Evolutionary conservation across 176 grass and related monocot genomes (phyloP).

Genomic region (Aegilops longissima): DNA sequence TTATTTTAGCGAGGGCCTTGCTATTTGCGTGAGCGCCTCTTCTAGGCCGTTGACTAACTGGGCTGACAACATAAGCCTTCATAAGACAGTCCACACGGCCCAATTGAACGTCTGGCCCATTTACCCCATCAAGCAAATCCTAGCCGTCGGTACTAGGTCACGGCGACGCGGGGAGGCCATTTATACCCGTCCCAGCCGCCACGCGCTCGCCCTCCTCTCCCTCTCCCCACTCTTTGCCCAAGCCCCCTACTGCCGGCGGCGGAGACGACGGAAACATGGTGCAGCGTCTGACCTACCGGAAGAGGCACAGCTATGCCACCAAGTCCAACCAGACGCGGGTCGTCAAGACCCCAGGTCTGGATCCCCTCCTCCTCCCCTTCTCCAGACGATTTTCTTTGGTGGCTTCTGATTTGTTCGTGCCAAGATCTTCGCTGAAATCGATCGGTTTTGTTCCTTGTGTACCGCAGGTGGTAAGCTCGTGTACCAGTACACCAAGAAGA

Average conservation of each 20-base stretch:
- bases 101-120: background rate
- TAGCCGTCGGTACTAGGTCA: slow-evolving; percentile 61
- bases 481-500: slow-evolving; percentile 96
- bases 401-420: background rate
- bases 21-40: background rate
- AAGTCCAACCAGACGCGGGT: slow-evolving; percentile 97
- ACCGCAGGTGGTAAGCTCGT: slow-evolving; percentile 78
- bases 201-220: slow-evolving; percentile 17
- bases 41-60: background rate
- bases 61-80: background rate
- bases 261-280: slow-evolving; percentile 52
- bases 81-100: background rate
- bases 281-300: slow-evolving; percentile 86
- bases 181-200: slow-evolving; percentile 36
- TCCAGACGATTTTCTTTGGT: background rate
- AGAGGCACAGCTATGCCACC: slow-evolving; percentile 95
- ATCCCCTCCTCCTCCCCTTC: background rate
- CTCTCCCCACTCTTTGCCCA: background rate
- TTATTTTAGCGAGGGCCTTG: too few relatives aligned
- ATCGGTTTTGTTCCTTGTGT: background rate
- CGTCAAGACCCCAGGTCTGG: slow-evolving; percentile 85
- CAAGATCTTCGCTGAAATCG: background rate
- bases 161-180: background rate
- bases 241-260: background rate
- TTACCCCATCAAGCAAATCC: slow-evolving; percentile 21